Percentiles rank a stretch among this genome's conserved stretches.
phyloP scores from a whole-genome alignment of 2,329 filamentous ascomycete species.

The Cladosporium austrohemisphaericum region DNA sequence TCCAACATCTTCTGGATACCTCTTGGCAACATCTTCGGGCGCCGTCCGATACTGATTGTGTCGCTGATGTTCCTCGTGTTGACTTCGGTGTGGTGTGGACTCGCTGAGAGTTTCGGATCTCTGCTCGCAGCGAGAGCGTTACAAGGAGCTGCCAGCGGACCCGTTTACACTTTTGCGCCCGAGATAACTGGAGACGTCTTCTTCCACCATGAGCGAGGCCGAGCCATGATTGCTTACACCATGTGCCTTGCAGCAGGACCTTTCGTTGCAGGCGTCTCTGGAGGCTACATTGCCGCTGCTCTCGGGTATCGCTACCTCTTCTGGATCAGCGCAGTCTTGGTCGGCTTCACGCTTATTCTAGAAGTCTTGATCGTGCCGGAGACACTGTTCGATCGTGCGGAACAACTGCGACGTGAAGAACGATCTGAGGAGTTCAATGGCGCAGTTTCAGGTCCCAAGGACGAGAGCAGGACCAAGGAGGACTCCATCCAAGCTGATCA shows the following conservation, averaged over 20 bases:
- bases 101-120: constrained; percentile 35
- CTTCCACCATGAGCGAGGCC: constrained; percentile 41
- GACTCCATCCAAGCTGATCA: constrained; percentile 5
- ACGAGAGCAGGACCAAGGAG: constrained; percentile 23
- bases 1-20: constrained; percentile 43
- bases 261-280: constrained; percentile 35
- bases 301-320: constrained; percentile 38
- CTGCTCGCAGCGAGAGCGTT: constrained; percentile 38
- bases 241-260: constrained; percentile 10
- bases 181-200: constrained; percentile 42
- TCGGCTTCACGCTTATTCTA: constrained; percentile 31
- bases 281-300: constrained; percentile 39
- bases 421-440: constrained; percentile 17
- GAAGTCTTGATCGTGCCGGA: constrained; percentile 39
- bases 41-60: constrained; percentile 36
- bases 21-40: constrained; percentile 39
- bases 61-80: constrained; percentile 34
- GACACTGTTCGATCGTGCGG: constrained; percentile 37
- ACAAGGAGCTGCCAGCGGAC: constrained; percentile 36
- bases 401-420: constrained; percentile 22
- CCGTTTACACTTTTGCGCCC: constrained; percentile 39
- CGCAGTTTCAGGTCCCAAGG: constrained; percentile 22
- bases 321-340: constrained; percentile 40
- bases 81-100: constrained; percentile 39
- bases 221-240: constrained; percentile 34